phyloP scores from a whole-genome alignment of 2,329 filamentous ascomycete genomes.

The Cordyceps pruinosa region DNA sequence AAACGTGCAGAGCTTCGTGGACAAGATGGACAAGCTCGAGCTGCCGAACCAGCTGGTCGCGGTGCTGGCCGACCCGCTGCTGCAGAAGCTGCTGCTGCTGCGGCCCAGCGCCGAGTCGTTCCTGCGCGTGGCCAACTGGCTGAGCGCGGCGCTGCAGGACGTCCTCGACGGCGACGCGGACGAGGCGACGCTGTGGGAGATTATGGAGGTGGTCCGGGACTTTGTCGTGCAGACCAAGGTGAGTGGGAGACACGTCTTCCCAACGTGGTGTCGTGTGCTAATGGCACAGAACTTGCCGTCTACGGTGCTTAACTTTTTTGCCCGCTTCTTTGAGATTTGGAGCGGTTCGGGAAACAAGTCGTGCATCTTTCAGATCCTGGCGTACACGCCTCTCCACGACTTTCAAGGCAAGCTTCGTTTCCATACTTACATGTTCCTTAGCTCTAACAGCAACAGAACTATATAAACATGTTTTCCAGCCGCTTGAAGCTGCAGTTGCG shows the following conservation, averaged over 20 bases:
- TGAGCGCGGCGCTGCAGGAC: conserved; percentile 49
- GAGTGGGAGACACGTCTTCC: conserved; percentile 14
- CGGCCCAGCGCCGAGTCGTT: conserved; percentile 47
- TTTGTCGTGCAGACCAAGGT: conserved; percentile 54
- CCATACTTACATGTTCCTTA: background rate
- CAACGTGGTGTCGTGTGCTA: conserved; percentile 8
- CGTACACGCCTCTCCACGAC: conserved; percentile 45
- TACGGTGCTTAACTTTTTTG: conserved; percentile 43
- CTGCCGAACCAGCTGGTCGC: conserved; percentile 76
- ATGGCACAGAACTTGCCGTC: conserved; percentile 37
- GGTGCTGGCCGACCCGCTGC: conserved; percentile 64
- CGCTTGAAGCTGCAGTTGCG: conserved; percentile 45
- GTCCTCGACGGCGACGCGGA: conserved; percentile 45
- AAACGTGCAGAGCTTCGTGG: conserved; percentile 60
- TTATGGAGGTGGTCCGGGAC: conserved; percentile 48
- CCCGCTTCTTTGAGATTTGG: conserved; percentile 52
- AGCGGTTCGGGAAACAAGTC: conserved; percentile 50
- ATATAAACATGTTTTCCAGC: conserved; percentile 39
- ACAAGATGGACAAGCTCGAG: conserved; percentile 69
- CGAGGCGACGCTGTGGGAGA: conserved; percentile 42
- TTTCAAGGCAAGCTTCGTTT: conserved; percentile 44
- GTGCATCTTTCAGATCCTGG: conserved; percentile 51
- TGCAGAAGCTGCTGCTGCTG: conserved; percentile 70
- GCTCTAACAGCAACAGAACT: conserved; percentile 38
- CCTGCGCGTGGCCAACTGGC: conserved; percentile 52